These are phyloP conservation scores for Nannochloropsis salina DNA, from an alignment of 108 stramenopile genomes.

Conservation along the genomic window DNA sequence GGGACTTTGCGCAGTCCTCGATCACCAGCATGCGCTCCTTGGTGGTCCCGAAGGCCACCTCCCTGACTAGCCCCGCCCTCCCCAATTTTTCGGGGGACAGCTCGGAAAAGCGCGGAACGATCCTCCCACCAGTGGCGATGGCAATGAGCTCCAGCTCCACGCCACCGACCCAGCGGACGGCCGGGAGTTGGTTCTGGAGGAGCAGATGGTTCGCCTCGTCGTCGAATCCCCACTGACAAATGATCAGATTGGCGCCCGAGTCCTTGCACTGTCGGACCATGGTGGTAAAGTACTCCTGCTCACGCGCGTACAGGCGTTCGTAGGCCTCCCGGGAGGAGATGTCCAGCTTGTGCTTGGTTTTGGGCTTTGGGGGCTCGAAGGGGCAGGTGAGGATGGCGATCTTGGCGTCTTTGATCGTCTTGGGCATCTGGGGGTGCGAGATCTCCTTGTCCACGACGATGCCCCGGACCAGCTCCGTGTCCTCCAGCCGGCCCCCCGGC, in stretches of 20 bases:
- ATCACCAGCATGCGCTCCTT: slow-evolving; percentile 86
- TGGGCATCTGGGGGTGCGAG: slow-evolving; percentile 93
- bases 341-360: slow-evolving; percentile 99
- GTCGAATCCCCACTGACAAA: slow-evolving; percentile 99
- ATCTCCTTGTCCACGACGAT: slow-evolving; percentile 98
- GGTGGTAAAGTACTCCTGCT: slow-evolving; percentile 90
- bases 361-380: slow-evolving; percentile 99
- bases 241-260: slow-evolving; percentile 76
- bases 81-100: slow-evolving; percentile 89
- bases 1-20: slow-evolving; percentile 89
- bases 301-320: slow-evolving; percentile 80
- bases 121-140: slow-evolving; percentile 98
- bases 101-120: slow-evolving; percentile 93
- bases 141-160: slow-evolving; percentile 99
- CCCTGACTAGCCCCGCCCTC: slow-evolving; percentile 76
- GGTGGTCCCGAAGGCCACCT: slow-evolving; percentile 92
- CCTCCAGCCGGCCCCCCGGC: slow-evolving; percentile 90
- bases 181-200: slow-evolving; percentile 63
- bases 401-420: slow-evolving; percentile 80
- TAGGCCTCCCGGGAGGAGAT: slow-evolving; percentile 92
- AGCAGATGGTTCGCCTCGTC: slow-evolving; percentile 97
- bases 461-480: slow-evolving; percentile 91
- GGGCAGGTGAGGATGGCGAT: slow-evolving; percentile 95
- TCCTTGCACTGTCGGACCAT: slow-evolving; percentile 98
- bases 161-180: slow-evolving; percentile 84